Conservation (phyloP, 75 land plant species). For the Cunninghamia lanceolata region DNA sequence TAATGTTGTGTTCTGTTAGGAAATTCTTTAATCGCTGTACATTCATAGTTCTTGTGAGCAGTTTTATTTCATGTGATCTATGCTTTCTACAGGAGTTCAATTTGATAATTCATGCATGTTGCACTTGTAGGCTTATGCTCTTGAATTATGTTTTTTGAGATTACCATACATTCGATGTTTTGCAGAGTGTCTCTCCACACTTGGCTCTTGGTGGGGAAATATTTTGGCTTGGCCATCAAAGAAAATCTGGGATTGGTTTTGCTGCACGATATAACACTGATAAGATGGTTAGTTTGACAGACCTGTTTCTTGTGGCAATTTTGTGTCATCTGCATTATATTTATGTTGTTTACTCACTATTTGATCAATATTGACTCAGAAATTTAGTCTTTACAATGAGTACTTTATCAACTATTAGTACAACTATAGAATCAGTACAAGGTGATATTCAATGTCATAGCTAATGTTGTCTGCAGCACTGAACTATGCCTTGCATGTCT, state of each 20-base stretch:
- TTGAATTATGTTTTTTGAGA: neutral
- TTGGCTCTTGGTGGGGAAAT: constrained; percentile 92
- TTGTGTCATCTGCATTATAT: constrained; percentile 4
- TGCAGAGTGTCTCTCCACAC: constrained; percentile 90
- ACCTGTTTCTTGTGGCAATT: neutral
- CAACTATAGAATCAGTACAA: neutral
- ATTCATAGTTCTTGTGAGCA: neutral
- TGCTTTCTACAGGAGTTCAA: neutral
- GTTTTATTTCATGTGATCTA: neutral
- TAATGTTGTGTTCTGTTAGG: neutral
- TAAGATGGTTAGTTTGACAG: constrained; percentile 65
- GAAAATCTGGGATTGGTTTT: constrained; percentile 94
- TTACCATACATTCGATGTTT: constrained; percentile 8
- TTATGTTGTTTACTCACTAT: neutral
- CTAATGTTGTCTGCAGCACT: neutral
- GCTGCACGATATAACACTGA: constrained; percentile 94
- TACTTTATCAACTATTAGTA: neutral
- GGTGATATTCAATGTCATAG: neutral
- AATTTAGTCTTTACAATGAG: neutral
- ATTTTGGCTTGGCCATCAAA: constrained; percentile 98
- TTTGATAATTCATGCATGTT: neutral
- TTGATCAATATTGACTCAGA: neutral
- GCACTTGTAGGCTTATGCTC: neutral
- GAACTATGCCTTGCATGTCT: neutral
- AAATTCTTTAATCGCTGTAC: neutral